Percentiles rank a stretch among this genome's conserved stretches.
These are phyloP conservation scores for Cucumis hystrix DNA, from an alignment of 306 rosid species.

Conservation along the genomic window DNA sequence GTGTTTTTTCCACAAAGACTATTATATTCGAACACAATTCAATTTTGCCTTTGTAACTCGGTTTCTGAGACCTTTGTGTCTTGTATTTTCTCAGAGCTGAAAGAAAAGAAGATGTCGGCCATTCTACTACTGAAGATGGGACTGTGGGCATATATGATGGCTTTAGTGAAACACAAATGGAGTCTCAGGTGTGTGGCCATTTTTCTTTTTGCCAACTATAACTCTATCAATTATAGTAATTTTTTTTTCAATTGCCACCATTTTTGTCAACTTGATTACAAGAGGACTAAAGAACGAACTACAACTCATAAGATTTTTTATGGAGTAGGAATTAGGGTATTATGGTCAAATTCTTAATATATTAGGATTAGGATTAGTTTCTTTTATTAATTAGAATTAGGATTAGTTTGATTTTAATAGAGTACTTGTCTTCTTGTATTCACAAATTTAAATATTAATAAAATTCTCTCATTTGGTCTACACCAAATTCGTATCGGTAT, in stretches of 20 bases:
- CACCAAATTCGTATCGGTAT: too few relatives aligned
- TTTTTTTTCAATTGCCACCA: background rate
- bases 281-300: background rate
- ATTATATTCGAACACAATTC: background rate
- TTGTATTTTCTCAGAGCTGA: conserved; percentile 12
- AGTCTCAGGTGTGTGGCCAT: conserved; percentile 62
- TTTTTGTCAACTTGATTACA: background rate
- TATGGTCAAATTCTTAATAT: too few relatives aligned
- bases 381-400: too few relatives aligned
- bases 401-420: too few relatives aligned
- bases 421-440: too few relatives aligned
- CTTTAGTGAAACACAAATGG: conserved; percentile 87
- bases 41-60: background rate
- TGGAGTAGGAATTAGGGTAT: too few relatives aligned
- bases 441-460: too few relatives aligned
- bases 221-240: background rate
- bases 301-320: too few relatives aligned
- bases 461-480: too few relatives aligned
- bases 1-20: background rate
- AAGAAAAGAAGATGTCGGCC: conserved; percentile 31
- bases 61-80: conserved; percentile 11
- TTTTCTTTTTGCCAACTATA: background rate
- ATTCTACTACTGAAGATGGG: conserved; percentile 2
- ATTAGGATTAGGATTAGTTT: too few relatives aligned
- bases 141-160: background rate